Percentiles rank a stretch among this genome's conserved stretches.
These are phyloP conservation scores for Intubia oerlemansii DNA, from an alignment of 2,329 filamentous ascomycete species.

Conservation along the genomic window DNA sequence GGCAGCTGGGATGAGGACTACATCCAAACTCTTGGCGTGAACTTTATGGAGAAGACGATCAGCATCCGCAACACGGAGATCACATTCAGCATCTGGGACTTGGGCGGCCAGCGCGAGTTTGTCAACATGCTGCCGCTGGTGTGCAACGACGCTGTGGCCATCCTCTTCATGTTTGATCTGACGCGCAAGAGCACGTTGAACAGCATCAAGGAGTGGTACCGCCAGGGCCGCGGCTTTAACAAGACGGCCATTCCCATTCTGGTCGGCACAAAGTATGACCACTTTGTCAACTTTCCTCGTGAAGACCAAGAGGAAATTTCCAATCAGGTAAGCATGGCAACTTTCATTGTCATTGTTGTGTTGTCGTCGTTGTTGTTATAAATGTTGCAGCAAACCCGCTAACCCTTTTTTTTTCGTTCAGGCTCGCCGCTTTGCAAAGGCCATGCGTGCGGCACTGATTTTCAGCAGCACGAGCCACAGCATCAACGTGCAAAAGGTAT, in stretches of 20 bases:
- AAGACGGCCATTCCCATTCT: constrained; percentile 98
- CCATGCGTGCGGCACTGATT: constrained; percentile 93
- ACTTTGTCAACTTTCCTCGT: constrained; percentile 94
- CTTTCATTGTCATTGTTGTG: no score
- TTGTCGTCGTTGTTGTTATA: no score
- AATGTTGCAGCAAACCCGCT: no score
- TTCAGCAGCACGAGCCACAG: constrained; percentile 98
- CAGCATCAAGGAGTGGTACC: constrained; percentile 99
- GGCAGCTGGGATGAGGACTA: constrained; percentile 99
- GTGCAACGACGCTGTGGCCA: constrained; percentile 95
- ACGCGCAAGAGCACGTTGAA: constrained; percentile 96
- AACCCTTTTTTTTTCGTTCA: no score
- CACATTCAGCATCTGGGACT: constrained; percentile 97
- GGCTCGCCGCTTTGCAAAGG: constrained; percentile 90
- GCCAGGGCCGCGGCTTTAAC: constrained; percentile 94
- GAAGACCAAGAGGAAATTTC: constrained; percentile 98
- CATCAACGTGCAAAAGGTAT: constrained; percentile 95
- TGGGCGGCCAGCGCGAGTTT: constrained; percentile 94
- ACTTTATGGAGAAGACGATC: constrained; percentile 99
- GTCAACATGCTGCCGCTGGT: constrained; percentile 99
- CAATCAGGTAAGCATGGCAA: constrained; percentile 70
- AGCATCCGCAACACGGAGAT: constrained; percentile 98
- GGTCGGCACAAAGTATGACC: constrained; percentile 95
- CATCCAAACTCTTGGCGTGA: constrained; percentile 94
- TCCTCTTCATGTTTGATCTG: constrained; percentile 98